A percentile compares a stretch with the other conserved stretches of the same genome.
These are phyloP conservation scores for Trichoderma guizhouense DNA, from an alignment of 2,329 filamentous ascomycete species.

Conservation along the genomic window DNA sequence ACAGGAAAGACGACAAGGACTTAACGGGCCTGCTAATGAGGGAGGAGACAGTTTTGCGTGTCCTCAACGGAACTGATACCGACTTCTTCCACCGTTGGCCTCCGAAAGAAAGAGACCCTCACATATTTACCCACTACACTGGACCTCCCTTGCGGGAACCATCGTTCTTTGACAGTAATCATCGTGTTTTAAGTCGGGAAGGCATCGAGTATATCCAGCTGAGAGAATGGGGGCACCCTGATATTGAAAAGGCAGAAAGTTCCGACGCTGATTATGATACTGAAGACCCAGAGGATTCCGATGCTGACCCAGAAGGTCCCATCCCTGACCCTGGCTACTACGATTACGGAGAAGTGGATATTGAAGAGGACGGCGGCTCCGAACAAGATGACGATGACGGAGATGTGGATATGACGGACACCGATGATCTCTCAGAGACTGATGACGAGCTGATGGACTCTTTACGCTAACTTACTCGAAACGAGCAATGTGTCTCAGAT, in stretches of 20 bases:
- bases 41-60: not conserved
- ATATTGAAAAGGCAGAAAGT: not conserved
- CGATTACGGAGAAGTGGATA: not conserved
- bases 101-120: not conserved
- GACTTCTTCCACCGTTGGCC: not conserved
- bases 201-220: not conserved
- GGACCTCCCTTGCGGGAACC: not conserved
- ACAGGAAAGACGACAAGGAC: not conserved
- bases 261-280: not conserved
- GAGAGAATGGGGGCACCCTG: not conserved
- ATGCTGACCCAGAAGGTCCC: not conserved
- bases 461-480: not conserved
- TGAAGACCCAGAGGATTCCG: not conserved
- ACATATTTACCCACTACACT: not conserved
- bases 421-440: not conserved
- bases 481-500: not conserved
- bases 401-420: not conserved
- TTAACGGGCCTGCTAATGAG: not conserved
- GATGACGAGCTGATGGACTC: not conserved
- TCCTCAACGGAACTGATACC: not conserved
- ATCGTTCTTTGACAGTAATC: not conserved
- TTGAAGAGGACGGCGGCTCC: not conserved
- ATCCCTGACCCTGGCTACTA: not conserved
- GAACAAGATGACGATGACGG: not conserved
- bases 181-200: not conserved